A percentile compares a stretch with the other conserved stretches of the same genome.
Conservation (phyloP, 202 grass and related monocot species). For the Zizania palustris region DNA sequence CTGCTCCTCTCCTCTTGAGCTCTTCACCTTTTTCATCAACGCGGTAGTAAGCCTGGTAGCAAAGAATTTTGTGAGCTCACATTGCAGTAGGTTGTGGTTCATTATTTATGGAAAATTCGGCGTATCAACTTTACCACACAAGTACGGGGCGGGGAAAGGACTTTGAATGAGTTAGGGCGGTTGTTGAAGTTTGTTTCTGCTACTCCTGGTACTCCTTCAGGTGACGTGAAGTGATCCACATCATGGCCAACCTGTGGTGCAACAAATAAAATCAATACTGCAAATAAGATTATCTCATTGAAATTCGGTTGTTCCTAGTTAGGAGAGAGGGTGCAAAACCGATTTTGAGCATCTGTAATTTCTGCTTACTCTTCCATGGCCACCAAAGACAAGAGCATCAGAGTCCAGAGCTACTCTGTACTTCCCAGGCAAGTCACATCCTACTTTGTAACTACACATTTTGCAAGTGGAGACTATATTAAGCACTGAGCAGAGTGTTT, state of each 20-base stretch:
- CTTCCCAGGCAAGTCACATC: conserved; percentile 86
- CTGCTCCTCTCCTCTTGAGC: neutral
- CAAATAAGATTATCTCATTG: conserved; percentile 14
- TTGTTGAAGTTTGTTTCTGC: conserved; percentile 96
- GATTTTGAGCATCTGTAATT: conserved; percentile 5
- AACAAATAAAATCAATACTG: conserved; percentile 27
- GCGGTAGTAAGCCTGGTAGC: conserved; percentile 60
- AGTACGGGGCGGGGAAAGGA: conserved; percentile 78
- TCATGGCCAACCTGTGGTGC: conserved; percentile 71
- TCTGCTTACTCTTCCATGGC: conserved; percentile 82
- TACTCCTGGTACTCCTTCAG: conserved; percentile 84
- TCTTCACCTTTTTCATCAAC: conserved; percentile 57
- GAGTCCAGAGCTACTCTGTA: conserved; percentile 82
- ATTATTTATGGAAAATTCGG: conserved; percentile 26
- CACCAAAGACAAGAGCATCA: conserved; percentile 84
- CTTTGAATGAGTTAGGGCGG: conserved; percentile 94
- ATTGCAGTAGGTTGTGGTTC: neutral
- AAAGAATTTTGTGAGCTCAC: conserved; percentile 31
- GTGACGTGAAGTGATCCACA: conserved; percentile 80
- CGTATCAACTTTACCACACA: conserved; percentile 76
- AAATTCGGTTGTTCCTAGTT: neutral
- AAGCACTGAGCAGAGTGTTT: conserved; percentile 13
- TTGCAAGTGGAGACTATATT: conserved; percentile 25
- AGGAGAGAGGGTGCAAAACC: neutral
- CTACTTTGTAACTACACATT: conserved; percentile 81